phyloP scores from a whole-genome alignment of 75 land plant species.

The Azolla pinnata region DNA sequence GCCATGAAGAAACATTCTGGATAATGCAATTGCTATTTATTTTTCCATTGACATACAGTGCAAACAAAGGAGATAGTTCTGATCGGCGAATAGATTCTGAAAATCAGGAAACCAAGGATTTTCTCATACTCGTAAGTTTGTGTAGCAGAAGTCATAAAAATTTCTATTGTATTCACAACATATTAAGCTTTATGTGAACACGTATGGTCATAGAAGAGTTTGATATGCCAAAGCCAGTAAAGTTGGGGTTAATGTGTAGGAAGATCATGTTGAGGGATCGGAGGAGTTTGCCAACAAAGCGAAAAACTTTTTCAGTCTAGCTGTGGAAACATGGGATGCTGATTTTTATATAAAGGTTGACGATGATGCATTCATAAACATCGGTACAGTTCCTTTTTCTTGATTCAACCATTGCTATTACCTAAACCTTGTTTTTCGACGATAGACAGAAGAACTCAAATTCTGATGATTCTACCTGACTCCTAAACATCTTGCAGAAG shows the following conservation, averaged over 20 bases:
- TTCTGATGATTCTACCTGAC: too few relatives aligned
- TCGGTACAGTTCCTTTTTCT: too few relatives aligned
- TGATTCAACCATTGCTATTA: too few relatives aligned
- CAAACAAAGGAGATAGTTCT: constrained; percentile 68
- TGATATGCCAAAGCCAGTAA: too few relatives aligned
- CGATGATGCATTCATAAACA: constrained; percentile 68
- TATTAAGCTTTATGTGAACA: too few relatives aligned
- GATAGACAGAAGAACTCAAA: too few relatives aligned
- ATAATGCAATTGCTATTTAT: too few relatives aligned
- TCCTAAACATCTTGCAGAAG: too few relatives aligned
- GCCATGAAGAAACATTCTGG: too few relatives aligned
- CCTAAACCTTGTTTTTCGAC: too few relatives aligned
- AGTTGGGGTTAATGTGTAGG: constrained; percentile 49
- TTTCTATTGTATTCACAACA: not conserved
- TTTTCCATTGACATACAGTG: too few relatives aligned
- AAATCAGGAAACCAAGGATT: constrained; percentile 51
- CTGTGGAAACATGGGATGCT: constrained; percentile 81
- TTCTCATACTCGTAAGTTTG: constrained; percentile 57
- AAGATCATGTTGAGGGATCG: constrained; percentile 64
- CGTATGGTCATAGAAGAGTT: too few relatives aligned
- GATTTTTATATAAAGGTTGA: constrained; percentile 79
- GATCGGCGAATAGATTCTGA: constrained; percentile 72
- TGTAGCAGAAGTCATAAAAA: not conserved
- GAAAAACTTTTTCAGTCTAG: constrained; percentile 53
- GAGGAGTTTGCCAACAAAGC: constrained; percentile 53